Conservation (phyloP, 1,284 basidiomycete genomes). For the Leccinum angustisporum region DNA sequence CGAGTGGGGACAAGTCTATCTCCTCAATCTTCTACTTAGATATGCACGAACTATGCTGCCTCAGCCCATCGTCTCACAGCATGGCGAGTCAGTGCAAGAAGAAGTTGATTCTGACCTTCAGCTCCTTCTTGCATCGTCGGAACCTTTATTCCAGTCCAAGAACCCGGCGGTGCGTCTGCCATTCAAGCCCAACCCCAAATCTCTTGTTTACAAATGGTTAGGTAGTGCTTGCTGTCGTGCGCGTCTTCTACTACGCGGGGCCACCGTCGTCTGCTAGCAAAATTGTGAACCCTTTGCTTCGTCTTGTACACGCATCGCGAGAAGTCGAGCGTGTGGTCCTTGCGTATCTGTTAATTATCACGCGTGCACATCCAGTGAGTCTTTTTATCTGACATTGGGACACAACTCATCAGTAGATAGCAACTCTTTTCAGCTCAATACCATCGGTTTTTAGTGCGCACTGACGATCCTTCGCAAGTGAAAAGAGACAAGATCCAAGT, state of each 20-base stretch:
- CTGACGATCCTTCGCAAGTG: conserved; percentile 61
- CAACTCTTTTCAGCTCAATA: conserved; percentile 61
- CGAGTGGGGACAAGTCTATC: conserved; percentile 91
- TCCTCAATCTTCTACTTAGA: conserved; percentile 76
- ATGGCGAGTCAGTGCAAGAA: conserved; percentile 34
- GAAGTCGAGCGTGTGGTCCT: conserved; percentile 77
- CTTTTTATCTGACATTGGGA: conserved; percentile 1
- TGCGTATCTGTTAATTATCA: conserved; percentile 66
- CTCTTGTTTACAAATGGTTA: conserved; percentile 30
- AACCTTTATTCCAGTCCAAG: conserved; percentile 78
- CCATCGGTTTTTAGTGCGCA: conserved; percentile 66
- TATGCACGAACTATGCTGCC: conserved; percentile 87
- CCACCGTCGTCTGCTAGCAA: conserved; percentile 56
- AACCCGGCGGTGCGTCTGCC: conserved; percentile 73
- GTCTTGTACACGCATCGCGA: conserved; percentile 60
- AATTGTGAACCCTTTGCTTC: conserved; percentile 66
- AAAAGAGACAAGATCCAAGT: conserved; percentile 77
- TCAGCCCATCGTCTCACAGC: conserved; percentile 51
- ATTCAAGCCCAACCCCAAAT: not conserved
- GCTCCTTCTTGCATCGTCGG: conserved; percentile 70
- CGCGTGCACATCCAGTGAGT: conserved; percentile 62
- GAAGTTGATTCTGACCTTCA: conserved; percentile 76
- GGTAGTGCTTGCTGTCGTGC: conserved; percentile 76
- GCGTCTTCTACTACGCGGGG: conserved; percentile 73
- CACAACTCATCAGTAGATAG: conserved; percentile 35